These are phyloP conservation scores for Yarrowia alimentaria DNA, from an alignment of 805 yeast species.

Conservation along the genomic window DNA sequence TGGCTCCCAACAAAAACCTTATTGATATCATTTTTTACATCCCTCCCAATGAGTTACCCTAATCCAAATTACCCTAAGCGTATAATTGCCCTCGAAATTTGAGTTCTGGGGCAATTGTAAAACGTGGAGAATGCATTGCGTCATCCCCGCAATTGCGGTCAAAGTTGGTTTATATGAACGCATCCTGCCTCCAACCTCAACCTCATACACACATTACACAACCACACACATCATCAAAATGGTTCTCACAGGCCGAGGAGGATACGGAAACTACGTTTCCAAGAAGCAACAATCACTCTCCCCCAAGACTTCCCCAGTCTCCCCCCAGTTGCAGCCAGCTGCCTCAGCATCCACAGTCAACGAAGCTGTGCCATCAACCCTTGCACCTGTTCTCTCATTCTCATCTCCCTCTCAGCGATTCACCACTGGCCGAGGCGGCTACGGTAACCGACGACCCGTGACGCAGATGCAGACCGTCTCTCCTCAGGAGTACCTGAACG, in stretches of 20 bases:
- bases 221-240: constrained; percentile 28
- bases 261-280: constrained; percentile 37
- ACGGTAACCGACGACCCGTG: constrained; percentile 40
- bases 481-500: constrained; percentile 40
- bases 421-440: constrained; percentile 44
- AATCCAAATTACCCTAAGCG: neutral
- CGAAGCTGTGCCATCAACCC: constrained; percentile 35
- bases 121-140: constrained; percentile 26
- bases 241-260: constrained; percentile 40
- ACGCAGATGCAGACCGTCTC: constrained; percentile 36
- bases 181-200: neutral
- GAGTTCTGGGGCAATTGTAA: constrained; percentile 26
- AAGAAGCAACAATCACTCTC: constrained; percentile 24
- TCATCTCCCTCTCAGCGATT: constrained; percentile 39
- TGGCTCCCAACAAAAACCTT: neutral
- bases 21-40: constrained; percentile 16
- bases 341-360: neutral
- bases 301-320: constrained; percentile 16
- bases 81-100: neutral
- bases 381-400: constrained; percentile 42
- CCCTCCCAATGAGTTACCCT: neutral
- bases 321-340: constrained; percentile 20
- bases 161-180: constrained; percentile 1
- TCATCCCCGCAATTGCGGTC: constrained; percentile 26
- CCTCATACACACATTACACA: neutral